Base-by-base conservation (phyloP, 2,329 filamentous ascomycete genomes). In the Davidsoniella australis region DNA sequence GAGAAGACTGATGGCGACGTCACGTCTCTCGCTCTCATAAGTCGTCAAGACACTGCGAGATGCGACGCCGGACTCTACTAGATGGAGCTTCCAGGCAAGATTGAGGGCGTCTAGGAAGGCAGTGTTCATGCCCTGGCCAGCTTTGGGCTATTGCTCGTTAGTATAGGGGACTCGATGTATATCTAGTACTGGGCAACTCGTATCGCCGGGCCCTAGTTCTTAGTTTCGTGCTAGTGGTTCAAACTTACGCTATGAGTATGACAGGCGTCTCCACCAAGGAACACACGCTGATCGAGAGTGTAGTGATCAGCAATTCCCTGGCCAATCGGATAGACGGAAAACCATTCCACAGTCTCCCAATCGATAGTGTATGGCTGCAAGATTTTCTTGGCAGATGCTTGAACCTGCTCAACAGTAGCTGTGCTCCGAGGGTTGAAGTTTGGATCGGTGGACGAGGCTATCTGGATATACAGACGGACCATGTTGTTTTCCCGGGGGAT, bases 71-170 rank as follows among this genome's bases (percentile, higher is more conserved):
- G 73, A 72, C 61, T 94, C 87, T 8, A 95, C 89, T 36, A 84
- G 79, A 61, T 94, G 88, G 47, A 95, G 84, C 68, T 96, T 96
- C 88, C 88, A 96, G 6, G 88, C 88, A 39, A 96, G 70, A 63
- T 95, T 96, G 53, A 86, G 76, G 0, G 86, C 86, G 56, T 89
- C 82, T 47, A 83, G 68, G 64, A 86, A 85, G 3, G 80, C 81
- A 0, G 82, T 82, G 58, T 86, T 86, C 82, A 86, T 86, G 26
- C 82, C 82, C 62, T 85, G 82, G 1, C 82, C 82, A 29, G 81
- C 82, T 67, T 85, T 85, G 37, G 81, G 81, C 74, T 78, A 58
- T 72, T 7, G 9, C 16, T 8, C 6, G 7, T 33, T 33, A 33
- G 29, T 20, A 14, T 10, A 74, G 73, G 18, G 73, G 18, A 75